A percentile compares a stretch with the other conserved stretches of the same genome.
phyloP scores from a whole-genome alignment of 441 rosid species.

The Jatropha multifida region DNA sequence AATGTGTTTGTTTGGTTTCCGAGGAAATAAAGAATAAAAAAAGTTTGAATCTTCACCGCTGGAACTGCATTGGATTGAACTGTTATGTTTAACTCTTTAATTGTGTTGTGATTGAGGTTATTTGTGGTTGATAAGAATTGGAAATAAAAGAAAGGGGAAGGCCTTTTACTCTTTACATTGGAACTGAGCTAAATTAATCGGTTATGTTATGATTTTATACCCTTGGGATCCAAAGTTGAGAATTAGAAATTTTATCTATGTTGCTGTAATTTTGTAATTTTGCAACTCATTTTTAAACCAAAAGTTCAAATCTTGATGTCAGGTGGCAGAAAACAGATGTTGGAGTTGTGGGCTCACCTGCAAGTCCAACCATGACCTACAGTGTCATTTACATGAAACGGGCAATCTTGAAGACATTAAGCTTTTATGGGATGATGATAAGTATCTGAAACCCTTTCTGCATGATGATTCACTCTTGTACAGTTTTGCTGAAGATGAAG shows the following conservation, averaged over 20 bases:
- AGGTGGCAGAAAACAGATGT: slow-evolving; percentile 77
- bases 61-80: neutral
- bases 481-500: slow-evolving; percentile 71
- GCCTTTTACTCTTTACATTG: no score
- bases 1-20: neutral
- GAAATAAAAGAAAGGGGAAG: neutral
- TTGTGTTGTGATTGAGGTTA: neutral
- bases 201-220: neutral
- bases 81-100: neutral
- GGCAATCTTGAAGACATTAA: slow-evolving; percentile 36
- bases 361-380: slow-evolving; percentile 44
- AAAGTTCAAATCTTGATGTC: slow-evolving; percentile 1
- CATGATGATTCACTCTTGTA: slow-evolving; percentile 78
- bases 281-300: neutral
- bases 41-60: slow-evolving; percentile 1
- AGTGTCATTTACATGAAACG: slow-evolving; percentile 46
- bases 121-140: neutral
- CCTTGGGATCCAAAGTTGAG: neutral
- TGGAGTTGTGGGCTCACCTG: slow-evolving; percentile 62
- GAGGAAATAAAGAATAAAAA: neutral
- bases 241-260: neutral
- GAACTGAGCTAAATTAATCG: neutral
- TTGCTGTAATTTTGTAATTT: no score
- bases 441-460: slow-evolving; percentile 67
- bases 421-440: slow-evolving; percentile 53